Conservation (phyloP, 495 filamentous ascomycete genomes). For the Bombardia bombarda region DNA sequence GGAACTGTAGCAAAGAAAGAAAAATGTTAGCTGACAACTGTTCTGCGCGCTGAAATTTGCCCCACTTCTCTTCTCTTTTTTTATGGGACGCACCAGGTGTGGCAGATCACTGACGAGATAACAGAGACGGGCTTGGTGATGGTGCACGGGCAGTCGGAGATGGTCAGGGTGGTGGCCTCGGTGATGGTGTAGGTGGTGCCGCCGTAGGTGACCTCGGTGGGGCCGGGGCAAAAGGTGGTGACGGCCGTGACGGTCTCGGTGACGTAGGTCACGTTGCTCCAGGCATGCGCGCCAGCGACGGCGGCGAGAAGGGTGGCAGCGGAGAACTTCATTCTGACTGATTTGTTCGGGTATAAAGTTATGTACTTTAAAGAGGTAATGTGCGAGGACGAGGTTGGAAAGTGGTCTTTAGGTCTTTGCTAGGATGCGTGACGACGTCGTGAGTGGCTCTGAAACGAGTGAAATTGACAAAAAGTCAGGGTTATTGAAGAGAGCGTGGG, state of each 20-base stretch:
- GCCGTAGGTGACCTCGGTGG: conserved; percentile 64
- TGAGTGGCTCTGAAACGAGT: conserved; percentile 38
- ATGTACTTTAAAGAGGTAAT: conserved; percentile 31
- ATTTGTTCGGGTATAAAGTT: conserved; percentile 36
- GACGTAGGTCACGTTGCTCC: conserved; percentile 45
- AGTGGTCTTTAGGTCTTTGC: conserved; percentile 2
- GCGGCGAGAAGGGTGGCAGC: conserved; percentile 48
- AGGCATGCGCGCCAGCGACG: conserved; percentile 55
- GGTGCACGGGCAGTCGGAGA: conserved; percentile 73
- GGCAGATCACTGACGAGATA: conserved; percentile 56
- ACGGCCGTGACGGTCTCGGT: conserved; percentile 73
- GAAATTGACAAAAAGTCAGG: conserved; percentile 54
- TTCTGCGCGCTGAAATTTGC: not conserved
- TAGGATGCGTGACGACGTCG: too few relatives aligned
- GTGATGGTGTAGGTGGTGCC: conserved; percentile 73
- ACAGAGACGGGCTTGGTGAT: conserved; percentile 61
- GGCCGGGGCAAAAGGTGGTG: conserved; percentile 78
- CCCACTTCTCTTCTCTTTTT: not conserved
- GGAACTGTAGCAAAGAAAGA: not conserved
- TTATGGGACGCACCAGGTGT: conserved; percentile 54
- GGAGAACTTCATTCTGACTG: conserved; percentile 84
- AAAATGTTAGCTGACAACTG: not conserved
- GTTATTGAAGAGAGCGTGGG: conserved; percentile 36
- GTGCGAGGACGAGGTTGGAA: conserved; percentile 7
- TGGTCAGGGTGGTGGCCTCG: conserved; percentile 70